phyloP scores from a whole-genome alignment of 345 rosid species.

The Odontarrhena argentea region DNA sequence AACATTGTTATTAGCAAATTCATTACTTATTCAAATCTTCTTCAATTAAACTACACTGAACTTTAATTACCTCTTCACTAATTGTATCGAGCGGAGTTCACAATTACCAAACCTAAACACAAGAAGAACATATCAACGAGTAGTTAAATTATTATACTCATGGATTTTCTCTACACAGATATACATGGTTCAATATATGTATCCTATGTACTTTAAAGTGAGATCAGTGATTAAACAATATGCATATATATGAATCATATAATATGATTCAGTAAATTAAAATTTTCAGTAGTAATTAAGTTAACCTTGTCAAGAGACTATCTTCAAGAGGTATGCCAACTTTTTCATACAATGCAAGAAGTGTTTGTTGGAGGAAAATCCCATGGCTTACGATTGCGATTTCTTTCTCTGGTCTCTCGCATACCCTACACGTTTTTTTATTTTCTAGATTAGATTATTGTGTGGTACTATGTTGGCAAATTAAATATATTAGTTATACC shows the following conservation, averaged over 20 bases:
- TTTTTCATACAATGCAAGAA: slow-evolving; percentile 51
- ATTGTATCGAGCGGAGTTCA: slow-evolving; percentile 35
- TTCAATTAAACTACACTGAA: not conserved
- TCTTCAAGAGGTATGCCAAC: slow-evolving; percentile 26
- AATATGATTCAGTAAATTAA: too few species aligned
- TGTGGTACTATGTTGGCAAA: not conserved
- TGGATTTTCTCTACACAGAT: too few species aligned
- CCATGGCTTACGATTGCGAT: slow-evolving; percentile 80
- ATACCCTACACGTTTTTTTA: slow-evolving; percentile 50
- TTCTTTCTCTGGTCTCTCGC: slow-evolving; percentile 78
- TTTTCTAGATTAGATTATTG: not conserved
- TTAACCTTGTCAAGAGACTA: slow-evolving; percentile 14
- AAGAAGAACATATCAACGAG: not conserved
- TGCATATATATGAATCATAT: too few species aligned
- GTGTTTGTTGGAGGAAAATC: slow-evolving; percentile 59
- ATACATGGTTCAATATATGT: too few species aligned
- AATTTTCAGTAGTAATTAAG: too few species aligned
- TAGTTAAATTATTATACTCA: not conserved
- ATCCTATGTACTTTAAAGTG: not conserved
- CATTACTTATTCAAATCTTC: not conserved
- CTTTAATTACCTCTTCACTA: slow-evolving; percentile 25
- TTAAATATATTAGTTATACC: too few species aligned
- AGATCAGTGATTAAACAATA: not conserved
- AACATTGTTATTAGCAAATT: slow-evolving; percentile 1
- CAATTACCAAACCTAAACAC: slow-evolving; percentile 39